phyloP scores from a whole-genome alignment of 169 alveolate species.

The Cryptosporidium felis region DNA sequence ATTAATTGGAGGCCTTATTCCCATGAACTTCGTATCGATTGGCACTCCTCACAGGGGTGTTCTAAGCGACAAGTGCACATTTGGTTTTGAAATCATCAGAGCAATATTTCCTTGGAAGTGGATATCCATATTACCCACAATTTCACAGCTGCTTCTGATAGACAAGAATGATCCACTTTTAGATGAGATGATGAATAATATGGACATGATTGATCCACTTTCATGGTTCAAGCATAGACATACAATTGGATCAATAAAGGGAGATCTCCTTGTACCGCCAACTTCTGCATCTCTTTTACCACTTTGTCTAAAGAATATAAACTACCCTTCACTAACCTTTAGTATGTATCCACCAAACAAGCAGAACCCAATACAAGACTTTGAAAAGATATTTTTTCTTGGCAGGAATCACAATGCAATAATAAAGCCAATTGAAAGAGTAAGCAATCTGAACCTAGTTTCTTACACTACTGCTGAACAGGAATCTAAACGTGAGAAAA shows the following conservation, averaged over 20 bases:
- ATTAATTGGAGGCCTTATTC: constrained; percentile 54
- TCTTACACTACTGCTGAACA: too few species aligned
- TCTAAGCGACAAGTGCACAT: constrained; percentile 47
- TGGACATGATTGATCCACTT: constrained; percentile 57
- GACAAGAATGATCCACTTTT: constrained; percentile 39
- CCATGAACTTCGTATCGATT: constrained; percentile 56
- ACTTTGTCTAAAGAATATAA: constrained; percentile 4
- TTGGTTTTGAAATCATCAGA: constrained; percentile 28
- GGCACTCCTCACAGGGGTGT: constrained; percentile 72
- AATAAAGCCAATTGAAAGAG: too few species aligned
- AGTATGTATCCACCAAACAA: not conserved
- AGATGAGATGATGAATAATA: constrained; percentile 34
- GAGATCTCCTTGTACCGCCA: constrained; percentile 69
- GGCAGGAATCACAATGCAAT: too few species aligned
- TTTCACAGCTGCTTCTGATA: constrained; percentile 38
- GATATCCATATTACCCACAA: constrained; percentile 52
- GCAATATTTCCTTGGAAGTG: constrained; percentile 22
- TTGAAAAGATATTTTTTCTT: too few species aligned
- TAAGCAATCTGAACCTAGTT: too few species aligned
- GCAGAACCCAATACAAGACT: not conserved
- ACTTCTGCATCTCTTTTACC: constrained; percentile 66
- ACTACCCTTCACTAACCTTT: not conserved
- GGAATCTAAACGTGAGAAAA: too few species aligned
- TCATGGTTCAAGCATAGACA: constrained; percentile 70
- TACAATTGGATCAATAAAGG: constrained; percentile 65